Base-by-base conservation (phyloP, 768 basidiomycete genomes). In the Agrocybe chaxingu region DNA sequence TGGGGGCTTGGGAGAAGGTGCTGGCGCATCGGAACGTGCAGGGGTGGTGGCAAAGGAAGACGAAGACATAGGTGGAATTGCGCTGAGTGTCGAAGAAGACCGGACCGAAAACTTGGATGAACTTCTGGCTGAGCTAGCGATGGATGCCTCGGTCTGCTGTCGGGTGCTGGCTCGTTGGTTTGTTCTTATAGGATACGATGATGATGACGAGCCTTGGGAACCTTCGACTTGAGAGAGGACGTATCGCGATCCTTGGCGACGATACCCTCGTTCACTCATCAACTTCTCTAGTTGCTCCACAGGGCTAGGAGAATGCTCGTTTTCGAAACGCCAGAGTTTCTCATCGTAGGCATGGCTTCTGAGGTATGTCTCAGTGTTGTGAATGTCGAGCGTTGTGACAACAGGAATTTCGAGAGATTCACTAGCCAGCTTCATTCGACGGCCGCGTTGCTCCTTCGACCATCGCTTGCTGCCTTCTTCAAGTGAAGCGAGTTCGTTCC, bases 321-420 rank as follows among this genome's bases (percentile, higher is more conserved):
- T 43, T 50, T 42, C 16, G 34, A 35, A 18, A n/a, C 24, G 40
- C 10, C 58, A 59, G 8, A 69, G 57, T 53, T 81, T 82, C 45
- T 80, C 77, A 0, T 71, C 61, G 45, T 69, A 75, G 0, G 72
- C 79, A 53, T 80, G 77, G 2, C 61, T 61, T 29, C 70, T 70
- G 1, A 77, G 66, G 11, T 65, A 66, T 0, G 79, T 81, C 37
- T 66, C 60, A 1, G 67, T 70, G 49, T 76, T 74, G 49, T 79
- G 66, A 4, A 76, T 67, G 47, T 79, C 72, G 4, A 69, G 60
- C 3, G 73, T 69, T 0, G 61, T 48, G 59, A 72, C 70, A 10
- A 78, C 58, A 0, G 66, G 62, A 49, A 82, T 71, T 40, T 71
- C 72, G 8, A 68, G 55, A 4, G 68, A 66, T 11, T 57, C 54